Conservation (phyloP, 305 asterid species). For the Solanum chacoense region DNA sequence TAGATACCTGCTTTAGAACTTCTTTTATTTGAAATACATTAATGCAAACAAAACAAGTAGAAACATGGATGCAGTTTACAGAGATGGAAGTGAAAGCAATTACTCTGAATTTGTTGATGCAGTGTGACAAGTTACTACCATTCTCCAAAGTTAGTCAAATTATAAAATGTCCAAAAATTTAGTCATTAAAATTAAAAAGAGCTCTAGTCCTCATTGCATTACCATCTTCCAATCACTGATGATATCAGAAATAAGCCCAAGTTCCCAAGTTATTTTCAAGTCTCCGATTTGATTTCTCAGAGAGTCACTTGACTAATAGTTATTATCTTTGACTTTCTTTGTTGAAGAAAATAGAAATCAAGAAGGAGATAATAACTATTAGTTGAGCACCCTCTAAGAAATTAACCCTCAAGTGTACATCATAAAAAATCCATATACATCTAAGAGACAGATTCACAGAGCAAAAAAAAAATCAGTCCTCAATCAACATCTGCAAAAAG, state of each 20-base stretch:
- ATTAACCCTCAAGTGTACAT: background rate
- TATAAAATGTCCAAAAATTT: background rate
- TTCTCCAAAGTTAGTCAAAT: background rate
- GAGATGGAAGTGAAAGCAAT: background rate
- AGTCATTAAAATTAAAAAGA: background rate
- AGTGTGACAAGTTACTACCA: background rate
- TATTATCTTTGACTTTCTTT: background rate
- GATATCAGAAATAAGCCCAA: background rate
- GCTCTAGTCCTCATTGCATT: background rate
- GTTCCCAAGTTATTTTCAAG: background rate
- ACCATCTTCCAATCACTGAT: background rate
- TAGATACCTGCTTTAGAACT: background rate
- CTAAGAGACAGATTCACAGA: background rate
- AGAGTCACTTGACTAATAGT: background rate
- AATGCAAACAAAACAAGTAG: background rate
- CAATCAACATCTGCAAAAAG: background rate
- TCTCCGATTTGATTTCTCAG: background rate
- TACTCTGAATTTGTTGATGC: background rate
- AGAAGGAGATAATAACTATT: background rate
- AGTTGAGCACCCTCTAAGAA: background rate
- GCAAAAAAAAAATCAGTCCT: background rate
- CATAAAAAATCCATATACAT: background rate
- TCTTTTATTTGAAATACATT: background rate
- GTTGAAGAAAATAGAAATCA: background rate
- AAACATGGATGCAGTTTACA: background rate